phyloP scores from a whole-genome alignment of 306 rosid species.

The Cyclanthera cordifolia region DNA sequence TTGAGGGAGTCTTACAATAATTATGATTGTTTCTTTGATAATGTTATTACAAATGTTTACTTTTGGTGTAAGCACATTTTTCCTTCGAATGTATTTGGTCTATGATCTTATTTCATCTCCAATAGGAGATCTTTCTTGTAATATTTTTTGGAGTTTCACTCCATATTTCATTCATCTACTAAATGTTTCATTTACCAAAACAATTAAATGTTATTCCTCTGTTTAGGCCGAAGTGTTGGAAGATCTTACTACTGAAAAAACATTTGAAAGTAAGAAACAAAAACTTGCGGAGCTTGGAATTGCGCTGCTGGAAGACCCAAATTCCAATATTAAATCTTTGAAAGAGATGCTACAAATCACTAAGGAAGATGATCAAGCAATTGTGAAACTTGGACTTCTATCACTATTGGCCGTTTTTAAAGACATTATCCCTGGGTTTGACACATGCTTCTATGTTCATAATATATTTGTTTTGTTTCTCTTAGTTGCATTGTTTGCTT shows the following conservation, averaged over 20 bases:
- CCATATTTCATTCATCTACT: too few relatives aligned
- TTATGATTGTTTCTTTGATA: too few relatives aligned
- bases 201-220: constrained; percentile 10
- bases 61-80: too few relatives aligned
- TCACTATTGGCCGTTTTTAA: constrained; percentile 84
- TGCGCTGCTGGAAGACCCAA: constrained; percentile 67
- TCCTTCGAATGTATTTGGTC: too few relatives aligned
- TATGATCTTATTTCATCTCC: too few relatives aligned
- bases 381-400: constrained; percentile 77
- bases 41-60: too few relatives aligned
- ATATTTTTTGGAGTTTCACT: too few relatives aligned
- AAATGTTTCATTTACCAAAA: too few relatives aligned
- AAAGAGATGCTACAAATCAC: constrained; percentile 69
- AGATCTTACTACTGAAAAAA: constrained; percentile 74
- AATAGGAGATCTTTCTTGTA: too few relatives aligned
- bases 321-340: constrained; percentile 66
- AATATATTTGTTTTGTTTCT: not conserved
- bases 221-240: constrained; percentile 75
- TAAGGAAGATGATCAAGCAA: constrained; percentile 48
- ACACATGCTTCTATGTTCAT: constrained; percentile 8
- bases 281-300: constrained; percentile 92
- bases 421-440: constrained; percentile 88
- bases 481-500: constrained; percentile 5
- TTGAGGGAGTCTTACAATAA: too few relatives aligned
- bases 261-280: constrained; percentile 65